Evolutionary conservation across 208 protist genomes (phyloP), one percentile per base, ranked within the genome.

Genomic region (Entamoeba histolytica): DNA sequence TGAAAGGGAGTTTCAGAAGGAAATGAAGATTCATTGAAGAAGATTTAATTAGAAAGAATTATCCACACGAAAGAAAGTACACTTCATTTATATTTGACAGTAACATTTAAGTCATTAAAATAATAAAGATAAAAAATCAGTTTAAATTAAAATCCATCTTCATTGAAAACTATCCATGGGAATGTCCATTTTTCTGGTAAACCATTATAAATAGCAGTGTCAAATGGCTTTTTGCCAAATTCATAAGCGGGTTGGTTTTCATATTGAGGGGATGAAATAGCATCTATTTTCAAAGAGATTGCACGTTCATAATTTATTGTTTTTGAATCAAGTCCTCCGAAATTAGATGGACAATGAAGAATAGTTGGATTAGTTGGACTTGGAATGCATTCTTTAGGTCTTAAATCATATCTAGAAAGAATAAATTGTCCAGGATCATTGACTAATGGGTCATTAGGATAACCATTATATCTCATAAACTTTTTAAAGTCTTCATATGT

Each of bases 321-420:
- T 69, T 69, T 69, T 14, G 55, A 69, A 23, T 69, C 55, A 69
- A 69, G 55, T 23, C 55, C 55, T 28, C 55, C 55, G 3, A 69
- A 69, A 3, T 69, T 23, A 23, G 17, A 28, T 69, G 55, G 55
- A 23, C 55, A 69, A 23, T 69, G 55, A 23, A 69, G 17, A 23
- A 69, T 69, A 69, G 55, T 23, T 69, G 55, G 55, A 23, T 69
- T 69, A 69, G 55, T 69, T 69, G 55, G 55, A 23, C 55, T 69
- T 69, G 55, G 55, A 23, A 69, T 69, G 3, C 55, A 69, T 69
- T 69, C 55, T 4, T 69, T 69, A 14, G 55, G 55, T 95, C 23
- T 97, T 49, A 87, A 73, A 31, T 47, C 73, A 35, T 78, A 93
- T 39, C 69, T 17, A 91, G 69, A 91, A 8, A 35, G 8, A 91